phyloP scores from a whole-genome alignment of 1,139 yeast species.

The Sporopachydermia cereana region DNA sequence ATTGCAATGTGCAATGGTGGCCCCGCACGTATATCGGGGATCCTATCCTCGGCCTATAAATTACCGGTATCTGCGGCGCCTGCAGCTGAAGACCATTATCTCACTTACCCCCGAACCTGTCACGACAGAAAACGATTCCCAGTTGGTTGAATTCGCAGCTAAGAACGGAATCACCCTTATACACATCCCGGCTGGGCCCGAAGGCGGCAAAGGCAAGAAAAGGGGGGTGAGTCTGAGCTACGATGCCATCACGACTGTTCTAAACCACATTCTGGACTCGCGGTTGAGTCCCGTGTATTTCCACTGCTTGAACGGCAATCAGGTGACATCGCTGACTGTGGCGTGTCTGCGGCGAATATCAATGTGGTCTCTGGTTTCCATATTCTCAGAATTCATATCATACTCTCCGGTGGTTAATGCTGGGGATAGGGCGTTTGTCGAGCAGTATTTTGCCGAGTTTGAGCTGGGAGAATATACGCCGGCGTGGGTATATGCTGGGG shows the following conservation, averaged over 20 bases:
- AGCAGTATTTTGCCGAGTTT: constrained; percentile 59
- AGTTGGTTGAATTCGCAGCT: constrained; percentile 39
- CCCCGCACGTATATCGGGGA: constrained; percentile 66
- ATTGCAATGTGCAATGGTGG: constrained; percentile 60
- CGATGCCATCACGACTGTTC: constrained; percentile 35
- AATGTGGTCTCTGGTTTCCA: constrained; percentile 84
- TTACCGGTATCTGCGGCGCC: constrained; percentile 54
- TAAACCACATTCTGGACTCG: constrained; percentile 38
- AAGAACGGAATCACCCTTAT: constrained; percentile 37
- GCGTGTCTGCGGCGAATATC: constrained; percentile 80
- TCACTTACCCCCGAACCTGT: constrained; percentile 74
- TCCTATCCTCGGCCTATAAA: constrained; percentile 76
- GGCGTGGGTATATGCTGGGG: constrained; percentile 68
- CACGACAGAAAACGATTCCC: constrained; percentile 38
- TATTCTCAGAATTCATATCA: constrained; percentile 72
- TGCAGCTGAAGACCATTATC: constrained; percentile 59
- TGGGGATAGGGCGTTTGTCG: constrained; percentile 76
- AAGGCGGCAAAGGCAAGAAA: constrained; percentile 65
- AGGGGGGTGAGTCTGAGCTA: constrained; percentile 70
- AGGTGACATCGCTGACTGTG: constrained; percentile 68
- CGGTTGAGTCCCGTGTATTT: constrained; percentile 62
- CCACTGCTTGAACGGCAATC: constrained; percentile 86
- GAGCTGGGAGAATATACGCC: constrained; percentile 41
- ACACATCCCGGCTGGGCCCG: constrained; percentile 54
- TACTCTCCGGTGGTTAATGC: constrained; percentile 72